Conservation (phyloP, 768 basidiomycete species). For the Pluteus cervinus region DNA sequence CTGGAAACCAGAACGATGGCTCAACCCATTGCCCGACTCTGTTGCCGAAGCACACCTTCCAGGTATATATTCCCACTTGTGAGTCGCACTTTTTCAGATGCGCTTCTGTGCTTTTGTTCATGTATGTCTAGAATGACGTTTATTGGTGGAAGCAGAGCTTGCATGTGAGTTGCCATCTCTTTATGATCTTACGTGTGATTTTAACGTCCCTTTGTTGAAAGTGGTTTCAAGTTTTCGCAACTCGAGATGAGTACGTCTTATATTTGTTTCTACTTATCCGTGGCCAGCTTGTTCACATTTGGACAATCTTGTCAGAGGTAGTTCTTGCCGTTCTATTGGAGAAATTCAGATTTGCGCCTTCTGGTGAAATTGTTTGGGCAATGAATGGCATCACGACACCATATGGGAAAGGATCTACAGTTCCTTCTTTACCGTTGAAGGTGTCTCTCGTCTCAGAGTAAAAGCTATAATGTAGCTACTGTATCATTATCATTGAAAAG, state of each 20-base stretch:
- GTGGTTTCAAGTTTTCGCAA: constrained; percentile 31
- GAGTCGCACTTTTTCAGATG: constrained; percentile 4
- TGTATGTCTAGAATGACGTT: constrained; percentile 28
- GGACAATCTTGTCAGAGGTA: constrained; percentile 10
- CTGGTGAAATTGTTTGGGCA: constrained; percentile 5
- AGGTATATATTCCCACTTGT: constrained; percentile 26
- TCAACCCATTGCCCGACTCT: constrained; percentile 8
- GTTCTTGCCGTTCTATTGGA: constrained; percentile 14
- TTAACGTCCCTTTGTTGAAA: constrained; percentile 5
- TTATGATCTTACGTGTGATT: not conserved
- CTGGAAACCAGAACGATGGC: constrained; percentile 31
- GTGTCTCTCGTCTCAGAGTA: constrained; percentile 3
- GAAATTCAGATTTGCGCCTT: constrained; percentile 6
- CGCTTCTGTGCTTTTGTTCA: constrained; percentile 15
- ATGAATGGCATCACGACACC: constrained; percentile 5
- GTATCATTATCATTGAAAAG: too few relatives aligned
- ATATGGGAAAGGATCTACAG: not conserved
- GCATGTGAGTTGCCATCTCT: constrained; percentile 23
- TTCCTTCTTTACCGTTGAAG: constrained; percentile 1
- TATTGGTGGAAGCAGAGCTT: constrained; percentile 24
- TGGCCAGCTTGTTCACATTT: not conserved
- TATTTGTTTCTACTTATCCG: too few relatives aligned
- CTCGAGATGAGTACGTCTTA: constrained; percentile 29
- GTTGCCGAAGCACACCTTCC: constrained; percentile 19
- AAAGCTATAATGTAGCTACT: too few relatives aligned